Evolutionary conservation across 169 alveolate species (phyloP).

Genomic region (Plasmodium cynomolgi): DNA sequence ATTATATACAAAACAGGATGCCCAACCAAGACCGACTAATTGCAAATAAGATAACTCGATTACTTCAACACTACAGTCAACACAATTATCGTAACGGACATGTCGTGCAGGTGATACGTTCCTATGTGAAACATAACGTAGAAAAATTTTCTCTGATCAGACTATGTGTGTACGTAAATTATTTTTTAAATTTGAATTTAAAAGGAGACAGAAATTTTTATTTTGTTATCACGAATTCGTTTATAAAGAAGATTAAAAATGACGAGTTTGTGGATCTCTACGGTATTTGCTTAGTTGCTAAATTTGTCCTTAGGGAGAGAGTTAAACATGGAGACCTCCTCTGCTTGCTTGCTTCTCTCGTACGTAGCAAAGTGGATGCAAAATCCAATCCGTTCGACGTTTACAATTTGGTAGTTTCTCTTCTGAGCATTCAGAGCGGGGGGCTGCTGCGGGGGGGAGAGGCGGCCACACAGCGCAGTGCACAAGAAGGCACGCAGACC

Average conservation of each 20-base stretch:
- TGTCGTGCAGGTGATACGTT: background rate
- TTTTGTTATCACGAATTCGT: slow-evolving; percentile 1
- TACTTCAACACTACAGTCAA: slow-evolving; percentile 33
- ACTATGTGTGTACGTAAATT: slow-evolving; percentile 36
- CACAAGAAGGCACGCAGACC: no score
- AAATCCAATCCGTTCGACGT: slow-evolving; percentile 16
- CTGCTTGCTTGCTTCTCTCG: background rate
- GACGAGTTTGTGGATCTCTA: slow-evolving; percentile 38
- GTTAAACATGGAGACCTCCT: background rate
- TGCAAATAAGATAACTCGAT: background rate
- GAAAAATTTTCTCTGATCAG: slow-evolving; percentile 21
- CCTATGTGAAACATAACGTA: slow-evolving; percentile 35
- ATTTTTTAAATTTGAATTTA: slow-evolving; percentile 46
- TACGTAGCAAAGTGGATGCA: background rate
- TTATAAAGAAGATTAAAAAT: slow-evolving; percentile 47
- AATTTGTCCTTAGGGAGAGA: slow-evolving; percentile 15
- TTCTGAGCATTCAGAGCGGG: slow-evolving; percentile 27
- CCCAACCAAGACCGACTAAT: background rate
- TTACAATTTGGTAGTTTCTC: slow-evolving; percentile 26
- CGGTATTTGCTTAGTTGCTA: slow-evolving; percentile 33
- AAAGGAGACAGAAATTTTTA: slow-evolving; percentile 22
- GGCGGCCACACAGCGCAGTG: background rate
- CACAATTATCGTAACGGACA: slow-evolving; percentile 1
- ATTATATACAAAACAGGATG: background rate
- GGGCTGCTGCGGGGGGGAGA: background rate